Percentiles rank a stretch among this genome's conserved stretches.
Conservation (phyloP, 768 basidiomycete genomes). For the Kwoniella newhampshirensis region DNA sequence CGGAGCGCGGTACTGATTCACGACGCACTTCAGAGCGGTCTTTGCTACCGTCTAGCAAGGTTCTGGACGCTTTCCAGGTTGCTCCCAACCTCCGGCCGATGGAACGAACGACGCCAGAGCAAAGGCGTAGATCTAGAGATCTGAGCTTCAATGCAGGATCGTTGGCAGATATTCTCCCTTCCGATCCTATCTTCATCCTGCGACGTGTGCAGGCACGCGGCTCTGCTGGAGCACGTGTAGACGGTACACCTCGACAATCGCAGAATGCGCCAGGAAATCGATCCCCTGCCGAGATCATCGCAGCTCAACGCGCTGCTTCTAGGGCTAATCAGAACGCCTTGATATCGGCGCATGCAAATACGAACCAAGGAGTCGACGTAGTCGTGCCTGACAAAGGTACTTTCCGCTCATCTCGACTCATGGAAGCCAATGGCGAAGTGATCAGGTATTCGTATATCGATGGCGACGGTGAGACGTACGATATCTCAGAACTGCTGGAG, state of each 20-base stretch:
- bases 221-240: slow-evolving; percentile 6
- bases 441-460: slow-evolving; percentile 94
- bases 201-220: slow-evolving; percentile 64
- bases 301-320: slow-evolving; percentile 81
- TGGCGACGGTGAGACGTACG: slow-evolving; percentile 82
- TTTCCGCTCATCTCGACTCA: slow-evolving; percentile 77
- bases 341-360: slow-evolving; percentile 79
- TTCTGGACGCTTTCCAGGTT: slow-evolving; percentile 76
- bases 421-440: slow-evolving; percentile 60
- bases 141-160: slow-evolving; percentile 69
- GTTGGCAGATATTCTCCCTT: slow-evolving; percentile 69
- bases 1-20: slow-evolving; percentile 14
- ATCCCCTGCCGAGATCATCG: slow-evolving; percentile 86
- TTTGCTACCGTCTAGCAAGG: slow-evolving; percentile 73
- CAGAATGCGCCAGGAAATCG: slow-evolving; percentile 1
- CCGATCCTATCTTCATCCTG: slow-evolving; percentile 87
- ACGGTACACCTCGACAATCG: slow-evolving; percentile 8
- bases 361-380: slow-evolving; percentile 83
- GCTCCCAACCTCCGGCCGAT: slow-evolving; percentile 70
- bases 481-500: slow-evolving; percentile 90
- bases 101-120: slow-evolving; percentile 63
- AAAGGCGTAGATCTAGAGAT: slow-evolving; percentile 84
- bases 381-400: slow-evolving; percentile 79
- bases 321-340: slow-evolving; percentile 83
- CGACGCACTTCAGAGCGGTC: slow-evolving; percentile 65